These are phyloP conservation scores for Isoetes taiwanensis DNA, from an alignment of 75 land plant species.

Conservation along the genomic window DNA sequence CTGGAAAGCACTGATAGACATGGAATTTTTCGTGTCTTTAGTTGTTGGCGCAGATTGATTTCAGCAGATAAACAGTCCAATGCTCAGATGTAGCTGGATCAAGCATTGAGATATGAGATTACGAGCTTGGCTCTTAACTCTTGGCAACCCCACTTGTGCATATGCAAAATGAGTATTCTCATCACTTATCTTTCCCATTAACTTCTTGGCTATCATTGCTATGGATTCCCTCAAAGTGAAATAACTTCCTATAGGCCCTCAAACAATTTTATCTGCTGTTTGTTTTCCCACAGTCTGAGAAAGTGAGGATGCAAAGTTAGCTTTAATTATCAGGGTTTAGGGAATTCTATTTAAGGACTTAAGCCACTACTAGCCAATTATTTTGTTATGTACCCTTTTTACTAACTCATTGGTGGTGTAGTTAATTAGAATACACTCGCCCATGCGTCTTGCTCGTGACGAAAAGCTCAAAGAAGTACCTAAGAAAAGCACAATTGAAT, in stretches of 20 bases:
- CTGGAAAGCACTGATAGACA: too few relatives aligned
- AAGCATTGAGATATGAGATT: too few relatives aligned
- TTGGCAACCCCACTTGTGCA: too few relatives aligned
- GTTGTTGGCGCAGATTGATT: too few relatives aligned
- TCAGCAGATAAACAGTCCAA: too few relatives aligned
- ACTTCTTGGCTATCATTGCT: too few relatives aligned
- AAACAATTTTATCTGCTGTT: neutral
- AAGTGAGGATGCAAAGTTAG: neutral
- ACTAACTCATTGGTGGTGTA: slow-evolving; percentile 6
- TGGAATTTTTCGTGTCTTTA: too few relatives aligned
- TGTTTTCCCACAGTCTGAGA: neutral
- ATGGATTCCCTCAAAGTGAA: neutral
- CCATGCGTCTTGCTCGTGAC: slow-evolving; percentile 45
- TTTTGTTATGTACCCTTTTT: neutral
- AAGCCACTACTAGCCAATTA: neutral
- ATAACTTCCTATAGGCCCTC: neutral
- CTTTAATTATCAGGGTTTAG: neutral
- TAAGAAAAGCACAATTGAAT: slow-evolving; percentile 20
- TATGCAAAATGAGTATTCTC: too few relatives aligned
- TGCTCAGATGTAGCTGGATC: too few relatives aligned
- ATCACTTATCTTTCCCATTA: too few relatives aligned
- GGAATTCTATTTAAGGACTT: neutral
- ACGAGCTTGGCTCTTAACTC: too few relatives aligned
- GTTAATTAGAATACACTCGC: slow-evolving; percentile 79
- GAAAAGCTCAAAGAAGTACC: slow-evolving; percentile 52